Evolutionary conservation across 2,329 filamentous ascomycete genomes (phyloP).

Genomic region (Pestalotiopsis sp.): DNA sequence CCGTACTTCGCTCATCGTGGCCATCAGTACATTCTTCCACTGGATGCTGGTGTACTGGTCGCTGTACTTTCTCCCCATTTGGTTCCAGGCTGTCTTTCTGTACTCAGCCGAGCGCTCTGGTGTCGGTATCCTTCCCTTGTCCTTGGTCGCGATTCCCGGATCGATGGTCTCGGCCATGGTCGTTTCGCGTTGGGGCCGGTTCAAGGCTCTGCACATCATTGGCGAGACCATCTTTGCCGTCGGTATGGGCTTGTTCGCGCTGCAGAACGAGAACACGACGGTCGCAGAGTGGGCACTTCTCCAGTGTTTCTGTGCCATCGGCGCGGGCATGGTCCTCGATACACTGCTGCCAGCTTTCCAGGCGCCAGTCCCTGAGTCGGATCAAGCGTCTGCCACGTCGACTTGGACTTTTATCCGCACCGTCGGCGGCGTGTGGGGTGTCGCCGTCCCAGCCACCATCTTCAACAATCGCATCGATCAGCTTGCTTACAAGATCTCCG

Average conservation of each 20-base stretch:
- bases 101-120: conserved; percentile 41
- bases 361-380: conserved; percentile 29
- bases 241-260: background rate
- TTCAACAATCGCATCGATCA: conserved; percentile 25
- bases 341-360: conserved; percentile 41
- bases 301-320: conserved; percentile 31
- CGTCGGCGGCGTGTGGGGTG: conserved; percentile 43
- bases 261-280: background rate
- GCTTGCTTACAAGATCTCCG: background rate
- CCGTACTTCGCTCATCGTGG: conserved; percentile 35
- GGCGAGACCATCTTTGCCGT: background rate
- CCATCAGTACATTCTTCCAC: conserved; percentile 37
- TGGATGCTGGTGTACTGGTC: conserved; percentile 36
- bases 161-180: conserved; percentile 34
- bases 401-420: conserved; percentile 41
- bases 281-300: conserved; percentile 3
- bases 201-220: background rate
- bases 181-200: background rate
- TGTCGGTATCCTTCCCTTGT: conserved; percentile 25
- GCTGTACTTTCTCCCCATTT: conserved; percentile 43
- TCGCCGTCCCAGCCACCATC: conserved; percentile 39
- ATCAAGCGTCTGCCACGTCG: conserved; percentile 31
- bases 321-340: conserved; percentile 37
- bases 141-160: conserved; percentile 59
- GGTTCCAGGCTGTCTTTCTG: conserved; percentile 61